These are phyloP conservation scores for Rhododendron mucronatum DNA, from an alignment of 148 eudicot genomes.

Conservation along the genomic window DNA sequence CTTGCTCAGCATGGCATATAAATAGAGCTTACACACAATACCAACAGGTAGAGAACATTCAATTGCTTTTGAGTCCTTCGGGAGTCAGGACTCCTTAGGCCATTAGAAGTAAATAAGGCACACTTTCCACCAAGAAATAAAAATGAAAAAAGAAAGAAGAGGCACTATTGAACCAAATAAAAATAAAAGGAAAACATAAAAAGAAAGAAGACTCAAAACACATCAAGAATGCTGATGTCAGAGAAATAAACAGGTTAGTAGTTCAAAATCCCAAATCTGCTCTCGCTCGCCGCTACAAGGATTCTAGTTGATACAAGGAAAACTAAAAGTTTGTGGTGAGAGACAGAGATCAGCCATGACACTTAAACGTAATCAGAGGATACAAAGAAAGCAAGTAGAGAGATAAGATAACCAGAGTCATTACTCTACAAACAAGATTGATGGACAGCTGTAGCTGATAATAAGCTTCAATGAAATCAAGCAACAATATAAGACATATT, in stretches of 20 bases:
- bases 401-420: neutral
- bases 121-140: neutral
- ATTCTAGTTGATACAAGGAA: neutral
- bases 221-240: neutral
- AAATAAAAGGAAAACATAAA: too few species aligned
- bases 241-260: neutral
- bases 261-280: neutral
- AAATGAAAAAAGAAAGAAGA: neutral
- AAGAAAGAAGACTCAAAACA: neutral
- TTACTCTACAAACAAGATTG: neutral
- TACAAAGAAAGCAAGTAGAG: neutral
- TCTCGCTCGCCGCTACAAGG: neutral
- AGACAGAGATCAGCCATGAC: neutral
- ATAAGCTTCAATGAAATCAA: neutral
- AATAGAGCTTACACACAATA: neutral
- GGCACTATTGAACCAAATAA: neutral
- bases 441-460: neutral
- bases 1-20: neutral
- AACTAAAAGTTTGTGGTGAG: neutral
- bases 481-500: neutral
- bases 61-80: neutral
- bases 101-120: neutral
- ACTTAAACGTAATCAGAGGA: neutral
- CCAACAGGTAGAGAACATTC: neutral
- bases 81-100: neutral